Conservation (phyloP, 2,329 filamentous ascomycete genomes). For the Ascochyta koolunga region DNA sequence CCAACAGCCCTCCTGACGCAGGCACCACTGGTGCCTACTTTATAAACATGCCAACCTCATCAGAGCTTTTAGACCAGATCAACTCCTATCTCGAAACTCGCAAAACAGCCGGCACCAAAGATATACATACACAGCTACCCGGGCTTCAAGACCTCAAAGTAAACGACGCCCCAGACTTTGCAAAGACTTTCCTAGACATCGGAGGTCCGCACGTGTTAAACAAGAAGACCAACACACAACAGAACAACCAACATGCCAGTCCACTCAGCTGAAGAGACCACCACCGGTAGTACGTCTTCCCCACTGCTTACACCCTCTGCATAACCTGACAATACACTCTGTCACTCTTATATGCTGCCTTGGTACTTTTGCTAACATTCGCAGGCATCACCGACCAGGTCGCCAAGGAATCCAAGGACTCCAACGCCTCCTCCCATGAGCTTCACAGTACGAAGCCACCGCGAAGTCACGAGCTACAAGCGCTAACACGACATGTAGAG, state of each 20-base stretch:
- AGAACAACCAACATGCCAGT: slow-evolving; percentile 46
- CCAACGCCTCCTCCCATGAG: slow-evolving; percentile 46
- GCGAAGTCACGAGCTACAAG: slow-evolving; percentile 7
- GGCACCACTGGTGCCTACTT: slow-evolving; percentile 21
- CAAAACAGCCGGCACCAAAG: neutral
- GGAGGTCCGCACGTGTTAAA: slow-evolving; percentile 14
- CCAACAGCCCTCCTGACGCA: slow-evolving; percentile 15
- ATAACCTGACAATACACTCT: neutral
- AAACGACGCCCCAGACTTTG: neutral
- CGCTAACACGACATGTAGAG: slow-evolving; percentile 14
- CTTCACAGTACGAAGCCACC: slow-evolving; percentile 36
- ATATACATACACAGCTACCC: neutral
- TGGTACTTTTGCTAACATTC: neutral
- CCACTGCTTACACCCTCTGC: neutral
- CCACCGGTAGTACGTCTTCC: slow-evolving; percentile 46
- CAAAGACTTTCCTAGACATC: slow-evolving; percentile 15
- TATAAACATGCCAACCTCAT: slow-evolving; percentile 19
- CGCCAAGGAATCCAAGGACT: slow-evolving; percentile 53
- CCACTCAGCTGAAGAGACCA: slow-evolving; percentile 50
- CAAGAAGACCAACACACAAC: slow-evolving; percentile 8
- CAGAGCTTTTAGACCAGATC: slow-evolving; percentile 11
- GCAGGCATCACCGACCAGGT: slow-evolving; percentile 54
- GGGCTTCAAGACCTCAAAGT: slow-evolving; percentile 6
- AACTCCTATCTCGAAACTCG: slow-evolving; percentile 12
- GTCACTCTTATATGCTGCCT: neutral